phyloP scores from a whole-genome alignment of 2,329 filamentous ascomycete species.

The Verruconis gallopava region DNA sequence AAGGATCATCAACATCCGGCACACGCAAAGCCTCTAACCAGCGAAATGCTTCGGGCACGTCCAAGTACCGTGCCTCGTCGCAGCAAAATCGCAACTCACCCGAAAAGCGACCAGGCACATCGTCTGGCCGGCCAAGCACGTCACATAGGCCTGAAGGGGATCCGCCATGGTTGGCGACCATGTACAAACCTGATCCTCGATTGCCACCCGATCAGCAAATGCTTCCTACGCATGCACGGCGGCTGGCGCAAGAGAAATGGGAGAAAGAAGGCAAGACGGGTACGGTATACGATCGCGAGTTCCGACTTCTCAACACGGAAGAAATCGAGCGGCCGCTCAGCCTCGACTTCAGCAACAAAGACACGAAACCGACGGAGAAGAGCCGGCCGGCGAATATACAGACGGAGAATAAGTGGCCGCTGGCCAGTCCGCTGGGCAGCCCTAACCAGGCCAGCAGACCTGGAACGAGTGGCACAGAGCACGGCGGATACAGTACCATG shows the following conservation, averaged over 20 bases:
- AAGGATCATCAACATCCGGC: neutral
- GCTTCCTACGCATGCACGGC: constrained; percentile 81
- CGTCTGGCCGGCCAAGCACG: constrained; percentile 40
- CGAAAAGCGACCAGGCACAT: constrained; percentile 46
- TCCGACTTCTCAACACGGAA: constrained; percentile 63
- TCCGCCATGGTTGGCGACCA: constrained; percentile 85
- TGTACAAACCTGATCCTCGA: constrained; percentile 91
- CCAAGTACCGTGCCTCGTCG: constrained; percentile 12
- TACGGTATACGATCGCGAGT: constrained; percentile 74
- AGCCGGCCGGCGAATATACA: neutral
- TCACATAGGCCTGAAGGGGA: constrained; percentile 81
- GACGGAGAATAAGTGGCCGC: neutral
- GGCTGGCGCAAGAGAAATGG: constrained; percentile 90
- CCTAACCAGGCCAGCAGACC: constrained; percentile 18
- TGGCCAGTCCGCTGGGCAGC: constrained; percentile 4
- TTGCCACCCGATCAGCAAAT: constrained; percentile 92
- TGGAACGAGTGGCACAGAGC: constrained; percentile 29
- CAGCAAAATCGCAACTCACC: constrained; percentile 29
- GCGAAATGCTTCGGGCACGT: constrained; percentile 12
- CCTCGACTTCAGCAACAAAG: constrained; percentile 3
- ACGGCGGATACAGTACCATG: constrained; percentile 36
- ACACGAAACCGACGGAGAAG: constrained; percentile 2
- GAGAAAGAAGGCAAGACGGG: constrained; percentile 82
- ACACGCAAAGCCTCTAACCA: constrained; percentile 1
- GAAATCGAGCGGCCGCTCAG: constrained; percentile 24